Evolutionary conservation across 805 yeast species (phyloP).

Genomic region (Metschnikowia amazonensis): DNA sequence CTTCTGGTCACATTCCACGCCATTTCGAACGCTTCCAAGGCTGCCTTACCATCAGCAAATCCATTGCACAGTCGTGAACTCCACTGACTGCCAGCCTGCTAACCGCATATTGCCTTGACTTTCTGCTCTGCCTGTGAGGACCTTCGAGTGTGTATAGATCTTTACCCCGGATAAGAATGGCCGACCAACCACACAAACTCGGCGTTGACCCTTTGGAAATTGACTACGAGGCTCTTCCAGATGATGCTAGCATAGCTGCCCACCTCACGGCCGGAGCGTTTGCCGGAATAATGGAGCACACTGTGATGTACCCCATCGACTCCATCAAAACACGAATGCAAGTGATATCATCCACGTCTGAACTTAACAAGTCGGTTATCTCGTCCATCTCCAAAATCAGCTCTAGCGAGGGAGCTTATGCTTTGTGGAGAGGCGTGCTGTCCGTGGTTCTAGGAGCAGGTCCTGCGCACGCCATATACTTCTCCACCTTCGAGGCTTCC

Average conservation of each 20-base stretch:
- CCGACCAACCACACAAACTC: slow-evolving; percentile 22
- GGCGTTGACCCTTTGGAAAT: slow-evolving; percentile 46
- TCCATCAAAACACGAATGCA: slow-evolving; percentile 97
- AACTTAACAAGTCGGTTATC: slow-evolving; percentile 45
- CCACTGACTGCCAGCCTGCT: not conserved
- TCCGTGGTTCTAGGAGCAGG: slow-evolving; percentile 97
- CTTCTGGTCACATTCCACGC: not conserved
- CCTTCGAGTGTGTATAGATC: not conserved
- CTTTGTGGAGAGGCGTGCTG: slow-evolving; percentile 91
- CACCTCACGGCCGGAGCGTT: slow-evolving; percentile 92
- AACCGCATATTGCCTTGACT: not conserved
- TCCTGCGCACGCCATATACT: slow-evolving; percentile 97
- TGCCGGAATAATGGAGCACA: slow-evolving; percentile 99
- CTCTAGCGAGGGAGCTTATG: slow-evolving; percentile 82
- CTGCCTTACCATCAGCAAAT: not conserved
- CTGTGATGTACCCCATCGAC: slow-evolving; percentile 94
- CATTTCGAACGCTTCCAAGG: not conserved
- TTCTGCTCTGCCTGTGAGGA: not conserved
- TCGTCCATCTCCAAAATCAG: slow-evolving; percentile 69
- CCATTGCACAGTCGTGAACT: not conserved
- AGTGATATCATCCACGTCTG: slow-evolving; percentile 33
- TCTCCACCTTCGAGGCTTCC: slow-evolving; percentile 85
- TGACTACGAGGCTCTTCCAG: slow-evolving; percentile 92
- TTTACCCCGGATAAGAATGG: slow-evolving; percentile 10
- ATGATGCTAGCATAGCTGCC: slow-evolving; percentile 73